Conservation (phyloP, 2,329 filamentous ascomycete species). For the Talaromyces amestolkiae region DNA sequence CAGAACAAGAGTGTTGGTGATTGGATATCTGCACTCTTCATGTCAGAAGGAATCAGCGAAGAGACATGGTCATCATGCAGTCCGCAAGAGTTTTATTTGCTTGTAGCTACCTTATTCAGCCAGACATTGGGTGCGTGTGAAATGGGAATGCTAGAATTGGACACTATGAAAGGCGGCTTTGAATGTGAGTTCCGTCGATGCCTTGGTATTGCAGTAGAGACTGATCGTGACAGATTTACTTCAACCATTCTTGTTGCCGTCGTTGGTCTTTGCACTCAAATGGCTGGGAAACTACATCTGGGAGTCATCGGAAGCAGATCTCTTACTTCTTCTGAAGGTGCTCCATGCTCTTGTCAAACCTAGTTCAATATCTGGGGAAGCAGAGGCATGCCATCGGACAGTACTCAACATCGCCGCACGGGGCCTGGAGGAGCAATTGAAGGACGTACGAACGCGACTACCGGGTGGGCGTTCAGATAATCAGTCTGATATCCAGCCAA, state of each 20-base stretch:
- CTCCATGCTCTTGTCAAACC: slow-evolving; percentile 58
- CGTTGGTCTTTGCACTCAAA: slow-evolving; percentile 56
- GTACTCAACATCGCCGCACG: slow-evolving; percentile 57
- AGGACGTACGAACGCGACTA: slow-evolving; percentile 50
- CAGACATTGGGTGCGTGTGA: slow-evolving; percentile 61
- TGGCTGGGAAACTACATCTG: slow-evolving; percentile 60
- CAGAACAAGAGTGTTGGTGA: slow-evolving; percentile 57
- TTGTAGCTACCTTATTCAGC: slow-evolving; percentile 61
- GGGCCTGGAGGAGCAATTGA: slow-evolving; percentile 52
- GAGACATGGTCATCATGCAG: slow-evolving; percentile 64
- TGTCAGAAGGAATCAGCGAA: slow-evolving; percentile 62
- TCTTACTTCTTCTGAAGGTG: slow-evolving; percentile 54
- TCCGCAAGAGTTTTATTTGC: slow-evolving; percentile 62
- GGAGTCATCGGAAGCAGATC: slow-evolving; percentile 47
- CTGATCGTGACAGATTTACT: slow-evolving; percentile 51
- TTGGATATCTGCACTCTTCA: slow-evolving; percentile 62
- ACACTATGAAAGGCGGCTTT: slow-evolving; percentile 60
- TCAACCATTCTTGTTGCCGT: slow-evolving; percentile 62
- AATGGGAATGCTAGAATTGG: slow-evolving; percentile 53
- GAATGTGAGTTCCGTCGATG: slow-evolving; percentile 51
- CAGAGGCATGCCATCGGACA: slow-evolving; percentile 59
- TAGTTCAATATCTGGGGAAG: slow-evolving; percentile 57
- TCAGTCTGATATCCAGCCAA: slow-evolving; percentile 4
- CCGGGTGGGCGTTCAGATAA: slow-evolving; percentile 40
- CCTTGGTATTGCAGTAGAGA: not conserved